phyloP scores from a whole-genome alignment of 495 filamentous ascomycete genomes.

The Aspergillus nanangensis region DNA sequence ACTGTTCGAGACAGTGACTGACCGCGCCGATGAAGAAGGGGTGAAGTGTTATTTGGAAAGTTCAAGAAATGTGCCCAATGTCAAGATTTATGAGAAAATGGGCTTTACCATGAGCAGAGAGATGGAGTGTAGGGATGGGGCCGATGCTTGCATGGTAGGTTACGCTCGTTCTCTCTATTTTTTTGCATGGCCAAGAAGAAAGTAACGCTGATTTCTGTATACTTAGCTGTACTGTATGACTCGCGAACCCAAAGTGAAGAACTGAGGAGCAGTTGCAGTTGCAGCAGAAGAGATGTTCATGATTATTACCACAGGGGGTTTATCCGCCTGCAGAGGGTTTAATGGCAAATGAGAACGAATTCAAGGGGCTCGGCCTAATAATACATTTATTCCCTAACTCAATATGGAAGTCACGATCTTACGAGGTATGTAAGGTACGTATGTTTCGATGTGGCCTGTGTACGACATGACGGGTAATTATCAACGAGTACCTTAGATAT shows the following conservation, averaged over 20 bases:
- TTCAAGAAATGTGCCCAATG: conserved; percentile 57
- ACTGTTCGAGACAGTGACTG: conserved; percentile 54
- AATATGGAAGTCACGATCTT: no score
- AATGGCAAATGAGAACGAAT: no score
- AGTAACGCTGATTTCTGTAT: conserved; percentile 4
- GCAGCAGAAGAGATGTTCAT: no score
- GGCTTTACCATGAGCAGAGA: conserved; percentile 58
- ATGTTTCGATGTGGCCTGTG: no score
- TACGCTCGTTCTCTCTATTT: background rate
- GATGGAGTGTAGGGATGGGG: conserved; percentile 58
- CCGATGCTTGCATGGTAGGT: conserved; percentile 41
- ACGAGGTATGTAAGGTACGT: no score
- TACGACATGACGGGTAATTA: no score
- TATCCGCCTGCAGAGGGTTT: no score
- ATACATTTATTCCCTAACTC: no score
- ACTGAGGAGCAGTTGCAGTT: background rate
- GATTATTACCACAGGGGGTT: no score
- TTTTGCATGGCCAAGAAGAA: no score
- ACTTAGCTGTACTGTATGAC: conserved; percentile 22
- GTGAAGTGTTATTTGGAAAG: conserved; percentile 62
- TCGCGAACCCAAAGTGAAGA: conserved; percentile 14
- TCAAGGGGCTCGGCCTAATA: no score
- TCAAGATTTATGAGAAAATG: conserved; percentile 62
- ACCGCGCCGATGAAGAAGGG: conserved; percentile 54
- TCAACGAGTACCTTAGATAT: no score